Evolutionary conservation across 73 alveolate genomes (phyloP).

Genomic region (Durusdinium trenchii): DNA sequence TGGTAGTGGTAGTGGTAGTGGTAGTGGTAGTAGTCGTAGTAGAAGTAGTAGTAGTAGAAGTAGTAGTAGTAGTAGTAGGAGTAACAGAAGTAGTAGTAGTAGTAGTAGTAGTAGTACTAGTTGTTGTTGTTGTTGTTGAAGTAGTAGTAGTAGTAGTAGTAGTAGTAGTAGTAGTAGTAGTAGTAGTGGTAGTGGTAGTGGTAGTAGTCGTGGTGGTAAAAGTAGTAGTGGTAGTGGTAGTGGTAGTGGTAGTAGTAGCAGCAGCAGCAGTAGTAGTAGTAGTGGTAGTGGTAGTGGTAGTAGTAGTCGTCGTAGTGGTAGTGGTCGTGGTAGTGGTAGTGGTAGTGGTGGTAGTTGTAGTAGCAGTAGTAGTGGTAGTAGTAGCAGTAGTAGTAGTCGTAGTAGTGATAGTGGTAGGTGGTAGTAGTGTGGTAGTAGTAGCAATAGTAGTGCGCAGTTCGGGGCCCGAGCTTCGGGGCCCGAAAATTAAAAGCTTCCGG

Average conservation of each 20-base stretch:
- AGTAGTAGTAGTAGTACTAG: not conserved
- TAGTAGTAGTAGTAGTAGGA: not conserved
- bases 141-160: not conserved
- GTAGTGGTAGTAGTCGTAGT: not conserved
- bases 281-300: not conserved
- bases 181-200: not conserved
- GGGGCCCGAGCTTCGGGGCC: too few relatives aligned
- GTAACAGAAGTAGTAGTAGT: not conserved
- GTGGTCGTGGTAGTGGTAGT: not conserved
- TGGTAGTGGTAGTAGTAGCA: conserved; percentile 22
- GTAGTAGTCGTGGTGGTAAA: not conserved
- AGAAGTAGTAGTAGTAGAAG: not conserved
- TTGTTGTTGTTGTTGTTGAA: not conserved
- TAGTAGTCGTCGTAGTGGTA: not conserved
- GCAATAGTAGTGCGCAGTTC: not conserved
- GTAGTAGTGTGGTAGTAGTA: not conserved
- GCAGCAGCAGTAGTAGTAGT: not conserved
- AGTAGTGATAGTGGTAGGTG: not conserved
- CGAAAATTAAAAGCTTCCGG: too few relatives aligned
- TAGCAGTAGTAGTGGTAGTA: not conserved
- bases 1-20: not conserved
- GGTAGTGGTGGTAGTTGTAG: not conserved
- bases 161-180: not conserved
- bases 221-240: conserved; percentile 24
- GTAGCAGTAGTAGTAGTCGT: not conserved